Conservation (phyloP, 768 basidiomycete genomes). For the Naganishia antarctica region DNA sequence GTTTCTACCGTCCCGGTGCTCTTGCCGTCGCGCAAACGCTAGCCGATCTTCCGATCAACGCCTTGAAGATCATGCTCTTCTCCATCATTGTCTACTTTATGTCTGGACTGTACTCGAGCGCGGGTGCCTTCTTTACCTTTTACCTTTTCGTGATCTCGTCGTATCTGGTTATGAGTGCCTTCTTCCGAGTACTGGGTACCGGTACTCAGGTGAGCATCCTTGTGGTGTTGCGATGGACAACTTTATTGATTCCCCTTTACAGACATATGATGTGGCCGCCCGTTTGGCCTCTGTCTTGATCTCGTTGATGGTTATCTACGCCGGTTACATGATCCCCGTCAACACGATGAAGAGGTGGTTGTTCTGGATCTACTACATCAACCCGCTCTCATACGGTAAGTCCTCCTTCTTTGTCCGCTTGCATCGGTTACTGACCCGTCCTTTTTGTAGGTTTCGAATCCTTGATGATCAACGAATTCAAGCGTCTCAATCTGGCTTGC, state of each 20-base stretch:
- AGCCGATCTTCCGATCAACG: slow-evolving; percentile 52
- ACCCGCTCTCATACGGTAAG: slow-evolving; percentile 65
- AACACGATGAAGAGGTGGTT: slow-evolving; percentile 58
- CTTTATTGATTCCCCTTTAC: slow-evolving; percentile 46
- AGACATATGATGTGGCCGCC: slow-evolving; percentile 59
- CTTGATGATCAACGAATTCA: slow-evolving; percentile 55
- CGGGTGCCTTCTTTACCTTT: slow-evolving; percentile 52
- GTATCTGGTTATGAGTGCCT: slow-evolving; percentile 71
- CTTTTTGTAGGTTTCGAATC: slow-evolving; percentile 59
- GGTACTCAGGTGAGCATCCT: slow-evolving; percentile 27
- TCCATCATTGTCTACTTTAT: slow-evolving; percentile 49
- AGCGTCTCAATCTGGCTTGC: slow-evolving; percentile 36
- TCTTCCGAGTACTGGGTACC: slow-evolving; percentile 64
- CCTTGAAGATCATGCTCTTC: slow-evolving; percentile 46
- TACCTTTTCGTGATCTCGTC: slow-evolving; percentile 55
- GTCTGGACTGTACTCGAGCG: slow-evolving; percentile 49
- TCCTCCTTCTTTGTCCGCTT: too few species aligned
- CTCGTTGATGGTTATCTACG: slow-evolving; percentile 68
- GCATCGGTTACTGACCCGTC: not conserved
- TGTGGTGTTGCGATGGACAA: not conserved
- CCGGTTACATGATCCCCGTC: slow-evolving; percentile 44
- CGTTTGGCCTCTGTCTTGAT: slow-evolving; percentile 65
- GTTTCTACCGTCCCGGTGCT: slow-evolving; percentile 52
- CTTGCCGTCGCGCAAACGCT: slow-evolving; percentile 48
- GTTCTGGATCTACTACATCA: slow-evolving; percentile 74